Evolutionary conservation across 805 yeast genomes (phyloP), one percentile per base, ranked within the genome.

Genomic region (Lipomyces lipofer): DNA sequence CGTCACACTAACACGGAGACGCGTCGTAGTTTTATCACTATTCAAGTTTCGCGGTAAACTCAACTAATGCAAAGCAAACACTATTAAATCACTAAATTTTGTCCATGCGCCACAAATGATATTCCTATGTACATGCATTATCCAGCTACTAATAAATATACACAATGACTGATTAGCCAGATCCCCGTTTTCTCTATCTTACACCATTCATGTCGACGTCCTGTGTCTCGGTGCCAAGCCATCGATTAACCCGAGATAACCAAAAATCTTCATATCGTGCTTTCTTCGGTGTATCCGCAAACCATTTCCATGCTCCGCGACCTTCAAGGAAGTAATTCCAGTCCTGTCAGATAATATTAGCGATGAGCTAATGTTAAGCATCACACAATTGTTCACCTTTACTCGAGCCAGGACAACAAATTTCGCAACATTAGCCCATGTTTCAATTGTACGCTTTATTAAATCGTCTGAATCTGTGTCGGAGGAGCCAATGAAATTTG

Each of bases 221-320:
- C n/a, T n/a, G n/a, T n/a, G n/a, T n/a, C n/a, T n/a, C n/a, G n/a
- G n/a, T n/a, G n/a, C n/a, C n/a, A n/a, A n/a, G n/a, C n/a, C n/a
- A n/a, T n/a, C n/a, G n/a, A n/a, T n/a, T n/a, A n/a, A 39, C 43
- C 15, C 36, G 17, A 10, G 29, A 1, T n/a, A 36, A 25, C 40
- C 40, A 36, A 7, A 36, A 6, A 6, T 21, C 22, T 29, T 42
- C 47, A 40, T 35, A 54, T 40, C 13, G 33, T 15, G 24, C 36
- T 30, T 50, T 54, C 38, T 46, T 13, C 24, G 25, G 17, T 7
- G 55, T 54, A 9, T 51, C 44, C 8, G 60, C 53, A 44, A 57
- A 45, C 61, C 61, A 57, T 12, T 56, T 49, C 61, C 61, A 57
- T 7, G 61, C 54, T 9, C 49, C 45, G 9, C 54, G 35, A 15